A percentile compares a stretch with the other conserved stretches of the same genome.
phyloP scores from a whole-genome alignment of 139 green algal genomes.

The Closterium sp. region DNA sequence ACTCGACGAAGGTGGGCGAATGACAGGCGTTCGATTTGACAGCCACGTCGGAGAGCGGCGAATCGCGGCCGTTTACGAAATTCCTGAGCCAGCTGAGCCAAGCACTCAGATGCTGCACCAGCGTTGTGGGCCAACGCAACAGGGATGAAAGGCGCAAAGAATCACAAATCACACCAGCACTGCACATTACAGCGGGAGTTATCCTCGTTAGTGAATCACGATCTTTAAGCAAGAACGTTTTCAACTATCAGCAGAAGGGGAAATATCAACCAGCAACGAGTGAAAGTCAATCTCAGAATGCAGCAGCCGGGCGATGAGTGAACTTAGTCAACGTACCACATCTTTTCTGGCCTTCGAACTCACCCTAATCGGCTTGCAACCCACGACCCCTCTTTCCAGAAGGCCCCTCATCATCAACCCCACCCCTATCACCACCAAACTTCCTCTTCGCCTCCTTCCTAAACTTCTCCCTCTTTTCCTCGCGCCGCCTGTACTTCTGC shows the following conservation, averaged over 20 bases:
- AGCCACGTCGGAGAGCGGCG: not conserved
- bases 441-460: conserved; percentile 58
- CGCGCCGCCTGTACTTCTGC: conserved; percentile 44
- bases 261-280: too few species aligned
- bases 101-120: not conserved
- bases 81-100: not conserved
- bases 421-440: not conserved
- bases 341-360: too few species aligned
- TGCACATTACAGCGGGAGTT: too few species aligned
- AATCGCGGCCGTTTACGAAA: not conserved
- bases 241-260: too few species aligned
- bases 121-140: not conserved
- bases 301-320: too few species aligned
- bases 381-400: not conserved
- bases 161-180: not conserved
- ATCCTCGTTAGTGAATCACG: not conserved
- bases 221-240: too few species aligned
- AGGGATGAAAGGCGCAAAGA: not conserved
- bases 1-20: not conserved
- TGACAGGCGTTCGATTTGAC: not conserved
- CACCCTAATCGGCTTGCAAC: not conserved
- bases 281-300: too few species aligned
- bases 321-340: too few species aligned
- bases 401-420: not conserved
- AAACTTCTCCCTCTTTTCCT: conserved; percentile 71